phyloP scores from a whole-genome alignment of 1,139 yeast species.

The Debaryomyces robertsiae region DNA sequence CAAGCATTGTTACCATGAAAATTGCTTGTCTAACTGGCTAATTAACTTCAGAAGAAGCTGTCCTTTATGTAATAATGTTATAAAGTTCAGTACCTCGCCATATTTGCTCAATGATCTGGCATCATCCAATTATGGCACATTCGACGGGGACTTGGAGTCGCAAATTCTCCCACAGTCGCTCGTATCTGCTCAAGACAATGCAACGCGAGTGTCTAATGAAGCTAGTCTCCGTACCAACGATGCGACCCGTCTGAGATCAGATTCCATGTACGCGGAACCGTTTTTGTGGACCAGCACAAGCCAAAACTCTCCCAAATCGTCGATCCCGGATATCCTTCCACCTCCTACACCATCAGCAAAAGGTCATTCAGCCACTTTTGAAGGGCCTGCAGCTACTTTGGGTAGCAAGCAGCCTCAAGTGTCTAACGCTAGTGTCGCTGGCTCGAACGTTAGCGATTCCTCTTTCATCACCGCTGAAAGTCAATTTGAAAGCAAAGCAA shows the following conservation, averaged over 20 bases:
- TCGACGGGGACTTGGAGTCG: slow-evolving; percentile 21
- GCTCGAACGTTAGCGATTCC: slow-evolving; percentile 11
- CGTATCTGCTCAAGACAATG: slow-evolving; percentile 1
- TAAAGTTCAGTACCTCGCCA: slow-evolving; percentile 16
- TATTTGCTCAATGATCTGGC: slow-evolving; percentile 26
- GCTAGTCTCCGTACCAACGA: too few relatives aligned
- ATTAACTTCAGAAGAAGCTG: slow-evolving; percentile 48
- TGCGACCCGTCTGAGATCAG: too few relatives aligned
- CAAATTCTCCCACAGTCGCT: slow-evolving; percentile 4
- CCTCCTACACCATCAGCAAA: slow-evolving; percentile 1
- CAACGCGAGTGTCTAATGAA: too few relatives aligned
- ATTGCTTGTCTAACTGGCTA: slow-evolving; percentile 49
- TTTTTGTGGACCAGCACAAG: slow-evolving; percentile 5
- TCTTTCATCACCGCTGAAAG: slow-evolving; percentile 18
- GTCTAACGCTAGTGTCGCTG: neutral
- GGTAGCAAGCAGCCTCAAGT: neutral
- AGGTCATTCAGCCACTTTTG: slow-evolving; percentile 2
- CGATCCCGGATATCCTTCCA: slow-evolving; percentile 4
- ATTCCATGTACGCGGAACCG: slow-evolving; percentile 3
- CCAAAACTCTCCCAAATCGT: slow-evolving; percentile 11
- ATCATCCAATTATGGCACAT: slow-evolving; percentile 23
- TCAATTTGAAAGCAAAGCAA: slow-evolving; percentile 11
- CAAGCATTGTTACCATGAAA: slow-evolving; percentile 48
- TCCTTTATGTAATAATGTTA: slow-evolving; percentile 44
- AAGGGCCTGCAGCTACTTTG: neutral